phyloP scores from a whole-genome alignment of 1,139 yeast genomes.

The Diutina ranongensis region DNA sequence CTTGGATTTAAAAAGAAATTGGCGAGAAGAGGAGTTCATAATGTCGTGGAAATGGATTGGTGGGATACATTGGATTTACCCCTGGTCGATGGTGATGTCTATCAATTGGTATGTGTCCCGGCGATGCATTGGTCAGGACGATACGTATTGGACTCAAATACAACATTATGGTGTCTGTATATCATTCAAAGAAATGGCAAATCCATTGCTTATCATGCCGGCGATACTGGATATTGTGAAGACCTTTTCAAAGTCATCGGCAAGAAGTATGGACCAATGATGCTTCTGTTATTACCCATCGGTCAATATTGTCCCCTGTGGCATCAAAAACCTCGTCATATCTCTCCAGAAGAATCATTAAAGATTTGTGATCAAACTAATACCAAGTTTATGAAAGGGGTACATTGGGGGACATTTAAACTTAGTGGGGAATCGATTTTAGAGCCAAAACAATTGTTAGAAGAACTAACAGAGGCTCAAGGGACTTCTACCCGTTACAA shows the following conservation, averaged over 20 bases:
- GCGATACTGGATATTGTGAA: slow-evolving; percentile 81
- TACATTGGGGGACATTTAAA: slow-evolving; percentile 94
- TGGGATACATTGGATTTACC: slow-evolving; percentile 57
- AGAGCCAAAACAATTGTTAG: slow-evolving; percentile 53
- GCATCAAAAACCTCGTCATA: slow-evolving; percentile 88
- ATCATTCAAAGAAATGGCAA: slow-evolving; percentile 51
- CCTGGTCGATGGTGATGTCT: slow-evolving; percentile 25
- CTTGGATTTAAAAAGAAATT: slow-evolving; percentile 57
- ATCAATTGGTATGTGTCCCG: slow-evolving; percentile 81
- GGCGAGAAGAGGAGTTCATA: slow-evolving; percentile 41
- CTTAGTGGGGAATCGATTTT: slow-evolving; percentile 77
- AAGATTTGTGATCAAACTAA: slow-evolving; percentile 53
- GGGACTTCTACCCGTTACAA: slow-evolving; percentile 15
- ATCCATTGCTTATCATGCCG: slow-evolving; percentile 79
- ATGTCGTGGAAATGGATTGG: slow-evolving; percentile 74
- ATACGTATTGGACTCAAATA: slow-evolving; percentile 62
- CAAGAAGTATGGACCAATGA: slow-evolving; percentile 48
- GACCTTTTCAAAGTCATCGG: slow-evolving; percentile 62
- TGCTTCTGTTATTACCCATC: slow-evolving; percentile 71
- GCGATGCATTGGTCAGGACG: slow-evolving; percentile 98
- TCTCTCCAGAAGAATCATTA: slow-evolving; percentile 68
- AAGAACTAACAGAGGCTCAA: slow-evolving; percentile 14
- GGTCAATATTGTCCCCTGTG: slow-evolving; percentile 94
- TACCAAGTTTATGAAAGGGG: slow-evolving; percentile 62
- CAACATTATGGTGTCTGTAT: slow-evolving; percentile 82